These are phyloP conservation scores for Chalciporus pseudorubinellus DNA, from an alignment of 768 basidiomycete genomes.

Conservation along the genomic window DNA sequence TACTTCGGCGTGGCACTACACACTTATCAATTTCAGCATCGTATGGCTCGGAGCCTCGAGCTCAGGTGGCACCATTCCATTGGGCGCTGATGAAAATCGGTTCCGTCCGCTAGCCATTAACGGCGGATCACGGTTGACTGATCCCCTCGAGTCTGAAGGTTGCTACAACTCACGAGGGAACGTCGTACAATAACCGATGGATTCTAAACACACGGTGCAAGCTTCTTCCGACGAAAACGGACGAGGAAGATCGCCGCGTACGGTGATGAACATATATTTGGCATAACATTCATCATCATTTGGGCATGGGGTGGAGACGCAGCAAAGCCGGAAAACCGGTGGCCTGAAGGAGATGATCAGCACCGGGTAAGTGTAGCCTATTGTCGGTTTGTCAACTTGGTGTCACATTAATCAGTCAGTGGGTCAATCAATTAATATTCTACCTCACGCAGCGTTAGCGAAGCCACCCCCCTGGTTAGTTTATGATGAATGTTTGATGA, in stretches of 20 bases:
- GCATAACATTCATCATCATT: neutral
- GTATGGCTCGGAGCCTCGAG: too few relatives aligned
- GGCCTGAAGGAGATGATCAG: too few relatives aligned
- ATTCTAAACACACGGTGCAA: neutral
- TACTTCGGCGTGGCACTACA: neutral
- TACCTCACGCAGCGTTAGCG: too few relatives aligned
- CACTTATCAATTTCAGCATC: too few relatives aligned
- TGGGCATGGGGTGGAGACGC: neutral
- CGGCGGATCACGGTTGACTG: neutral
- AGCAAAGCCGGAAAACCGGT: too few relatives aligned
- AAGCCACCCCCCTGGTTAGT: too few relatives aligned
- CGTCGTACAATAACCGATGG: neutral
- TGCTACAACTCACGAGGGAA: neutral
- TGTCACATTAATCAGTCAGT: too few relatives aligned
- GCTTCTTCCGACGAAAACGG: neutral
- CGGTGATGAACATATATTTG: neutral
- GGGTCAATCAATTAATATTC: too few relatives aligned
- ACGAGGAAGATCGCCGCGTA: neutral
- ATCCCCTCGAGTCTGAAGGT: neutral
- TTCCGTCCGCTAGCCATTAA: neutral
- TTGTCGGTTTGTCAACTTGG: too few relatives aligned
- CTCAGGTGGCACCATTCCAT: too few relatives aligned
- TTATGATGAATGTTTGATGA: too few relatives aligned
- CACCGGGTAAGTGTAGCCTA: neutral
- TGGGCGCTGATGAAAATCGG: too few relatives aligned